A percentile compares a stretch with the other conserved stretches of the same genome.
These are phyloP conservation scores for Delitschia confertaspora DNA, from an alignment of 495 filamentous ascomycete species.

Conservation along the genomic window DNA sequence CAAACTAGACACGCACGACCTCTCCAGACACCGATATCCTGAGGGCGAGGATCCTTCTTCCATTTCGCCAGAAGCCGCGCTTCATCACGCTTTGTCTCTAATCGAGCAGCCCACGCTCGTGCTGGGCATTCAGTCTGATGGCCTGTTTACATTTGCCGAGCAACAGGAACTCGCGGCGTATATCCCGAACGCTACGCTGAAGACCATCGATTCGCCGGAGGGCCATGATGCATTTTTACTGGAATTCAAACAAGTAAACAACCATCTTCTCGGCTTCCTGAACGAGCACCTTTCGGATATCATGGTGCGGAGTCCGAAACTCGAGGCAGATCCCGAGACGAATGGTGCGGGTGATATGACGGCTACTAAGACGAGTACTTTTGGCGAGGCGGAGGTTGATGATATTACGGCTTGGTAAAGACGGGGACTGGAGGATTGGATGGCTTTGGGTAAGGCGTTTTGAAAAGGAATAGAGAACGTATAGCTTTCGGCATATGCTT, in stretches of 20 bases:
- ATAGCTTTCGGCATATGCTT: constrained; percentile 25
- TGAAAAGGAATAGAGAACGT: not conserved
- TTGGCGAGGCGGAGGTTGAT: constrained; percentile 91
- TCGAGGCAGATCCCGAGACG: constrained; percentile 35
- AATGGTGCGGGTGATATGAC: constrained; percentile 35
- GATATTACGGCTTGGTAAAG: constrained; percentile 89
- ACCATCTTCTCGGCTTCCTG: constrained; percentile 76
- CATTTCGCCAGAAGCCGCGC: constrained; percentile 33
- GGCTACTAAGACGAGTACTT: constrained; percentile 67
- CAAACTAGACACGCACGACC: constrained; percentile 97
- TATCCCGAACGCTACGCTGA: constrained; percentile 67
- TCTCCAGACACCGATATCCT: constrained; percentile 59
- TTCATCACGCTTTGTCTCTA: constrained; percentile 63
- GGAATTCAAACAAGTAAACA: constrained; percentile 95
- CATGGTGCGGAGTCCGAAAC: constrained; percentile 56
- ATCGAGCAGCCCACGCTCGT: constrained; percentile 85
- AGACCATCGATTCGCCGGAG: constrained; percentile 84
- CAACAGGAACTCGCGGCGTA: constrained; percentile 81
- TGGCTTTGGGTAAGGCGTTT: constrained; percentile 7
- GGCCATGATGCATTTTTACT: constrained; percentile 95
- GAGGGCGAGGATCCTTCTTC: constrained; percentile 9
- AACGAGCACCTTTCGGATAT: constrained; percentile 75
- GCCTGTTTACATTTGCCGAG: constrained; percentile 92
- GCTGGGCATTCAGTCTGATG: constrained; percentile 87
- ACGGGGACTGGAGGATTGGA: not conserved